Evolutionary conservation across 345 rosid genomes (phyloP).

Genomic region (Euphorbia peplus): DNA sequence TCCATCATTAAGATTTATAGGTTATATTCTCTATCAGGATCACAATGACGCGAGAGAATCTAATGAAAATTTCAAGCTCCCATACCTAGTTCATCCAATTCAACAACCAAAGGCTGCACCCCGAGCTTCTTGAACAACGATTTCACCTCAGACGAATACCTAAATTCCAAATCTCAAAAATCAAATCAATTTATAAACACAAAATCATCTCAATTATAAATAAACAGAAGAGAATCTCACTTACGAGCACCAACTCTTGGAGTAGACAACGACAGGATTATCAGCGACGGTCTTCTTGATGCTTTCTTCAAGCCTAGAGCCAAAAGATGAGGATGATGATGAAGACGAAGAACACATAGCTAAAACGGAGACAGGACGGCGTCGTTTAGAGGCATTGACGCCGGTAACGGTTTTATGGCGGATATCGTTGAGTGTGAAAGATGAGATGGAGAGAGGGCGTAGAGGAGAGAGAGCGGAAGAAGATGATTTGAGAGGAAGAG

Average conservation of each 20-base stretch:
- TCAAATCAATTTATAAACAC: background rate
- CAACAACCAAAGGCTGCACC: conserved; percentile 72
- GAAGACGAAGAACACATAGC: conserved; percentile 46
- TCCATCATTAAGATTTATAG: no score
- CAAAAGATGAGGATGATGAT: conserved; percentile 49
- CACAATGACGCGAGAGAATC: background rate
- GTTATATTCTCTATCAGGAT: no score
- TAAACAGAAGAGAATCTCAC: conserved; percentile 31
- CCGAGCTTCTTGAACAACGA: conserved; percentile 69
- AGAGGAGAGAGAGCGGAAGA: conserved; percentile 26
- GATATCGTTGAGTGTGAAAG: conserved; percentile 2
- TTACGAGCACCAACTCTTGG: conserved; percentile 96
- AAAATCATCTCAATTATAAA: background rate
- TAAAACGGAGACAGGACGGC: conserved; percentile 36
- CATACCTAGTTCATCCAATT: conserved; percentile 89
- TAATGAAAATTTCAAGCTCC: background rate
- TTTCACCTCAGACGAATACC: conserved; percentile 95
- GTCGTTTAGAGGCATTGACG: conserved; percentile 29
- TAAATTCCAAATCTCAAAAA: conserved; percentile 26
- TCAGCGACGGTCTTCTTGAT: conserved; percentile 65
- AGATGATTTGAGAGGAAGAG: conserved; percentile 37
- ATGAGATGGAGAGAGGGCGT: conserved; percentile 8
- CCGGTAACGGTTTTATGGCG: conserved; percentile 14
- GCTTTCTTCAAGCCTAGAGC: conserved; percentile 75
- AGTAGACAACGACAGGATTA: conserved; percentile 85